Conservation (phyloP, 495 filamentous ascomycete genomes). For the Penicillium ochrochloron region DNA sequence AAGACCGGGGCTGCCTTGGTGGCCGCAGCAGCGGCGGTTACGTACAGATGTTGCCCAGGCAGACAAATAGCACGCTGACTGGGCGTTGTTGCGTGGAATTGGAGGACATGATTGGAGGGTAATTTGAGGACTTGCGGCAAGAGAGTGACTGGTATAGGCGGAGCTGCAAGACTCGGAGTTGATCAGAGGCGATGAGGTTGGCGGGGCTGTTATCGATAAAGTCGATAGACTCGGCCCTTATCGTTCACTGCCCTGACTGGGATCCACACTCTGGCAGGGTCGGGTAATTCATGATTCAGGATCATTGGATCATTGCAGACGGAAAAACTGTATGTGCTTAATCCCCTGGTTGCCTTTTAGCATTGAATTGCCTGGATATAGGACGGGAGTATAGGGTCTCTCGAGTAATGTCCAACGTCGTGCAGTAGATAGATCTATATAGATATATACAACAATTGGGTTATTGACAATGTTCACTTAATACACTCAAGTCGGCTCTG, state of each 20-base stretch:
- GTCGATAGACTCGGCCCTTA: background rate
- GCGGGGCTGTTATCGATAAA: slow-evolving; percentile 5
- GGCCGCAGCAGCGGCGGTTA: slow-evolving; percentile 9
- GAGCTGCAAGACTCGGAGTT: background rate
- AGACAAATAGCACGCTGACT: slow-evolving; percentile 90
- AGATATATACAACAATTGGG: background rate
- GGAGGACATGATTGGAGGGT: slow-evolving; percentile 26
- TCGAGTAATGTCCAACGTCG: too few relatives aligned
- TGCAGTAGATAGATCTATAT: background rate
- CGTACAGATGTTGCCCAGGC: slow-evolving; percentile 93
- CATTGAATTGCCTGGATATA: too few relatives aligned
- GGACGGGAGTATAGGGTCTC: too few relatives aligned
- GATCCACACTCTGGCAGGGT: background rate
- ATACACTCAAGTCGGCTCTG: too few relatives aligned
- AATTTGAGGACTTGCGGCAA: background rate
- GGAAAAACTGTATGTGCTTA: background rate
- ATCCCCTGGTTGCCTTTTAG: background rate
- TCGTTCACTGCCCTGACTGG: background rate
- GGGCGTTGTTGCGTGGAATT: slow-evolving; percentile 32
- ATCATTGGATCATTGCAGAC: background rate
- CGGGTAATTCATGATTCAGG: background rate
- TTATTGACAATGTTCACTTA: too few relatives aligned
- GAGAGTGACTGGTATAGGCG: background rate
- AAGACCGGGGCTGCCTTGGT: background rate
- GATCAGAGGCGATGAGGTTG: background rate